These are phyloP conservation scores for Cercospora sp. DNA, from an alignment of 2,329 filamentous ascomycete genomes.

Conservation along the genomic window DNA sequence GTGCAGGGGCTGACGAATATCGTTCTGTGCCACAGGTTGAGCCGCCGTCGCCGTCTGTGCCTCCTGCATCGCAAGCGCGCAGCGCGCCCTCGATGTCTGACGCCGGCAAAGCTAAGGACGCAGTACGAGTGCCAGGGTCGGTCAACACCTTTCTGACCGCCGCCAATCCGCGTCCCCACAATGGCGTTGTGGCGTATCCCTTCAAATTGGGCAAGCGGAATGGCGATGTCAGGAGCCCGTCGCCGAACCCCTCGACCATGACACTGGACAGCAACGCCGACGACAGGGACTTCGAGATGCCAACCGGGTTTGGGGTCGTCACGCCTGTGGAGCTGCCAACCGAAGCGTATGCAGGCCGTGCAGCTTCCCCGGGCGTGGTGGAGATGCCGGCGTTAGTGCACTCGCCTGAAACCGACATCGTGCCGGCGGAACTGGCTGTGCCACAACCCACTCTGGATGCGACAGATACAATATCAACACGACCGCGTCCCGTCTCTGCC, in stretches of 20 bases:
- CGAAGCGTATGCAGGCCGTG: background rate
- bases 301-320: constrained; percentile 14
- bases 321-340: constrained; percentile 19
- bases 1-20: constrained; percentile 12
- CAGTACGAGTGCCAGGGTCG: constrained; percentile 36
- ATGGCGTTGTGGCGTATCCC: constrained; percentile 70
- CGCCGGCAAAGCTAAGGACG: constrained; percentile 23
- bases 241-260: constrained; percentile 31
- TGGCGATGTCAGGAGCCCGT: constrained; percentile 3
- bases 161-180: constrained; percentile 64
- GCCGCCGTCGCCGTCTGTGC: constrained; percentile 6
- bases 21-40: constrained; percentile 7
- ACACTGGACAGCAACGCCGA: constrained; percentile 31
- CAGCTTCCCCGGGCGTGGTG: constrained; percentile 10
- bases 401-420: constrained; percentile 20
- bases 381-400: constrained; percentile 16
- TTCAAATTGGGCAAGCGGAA: constrained; percentile 60
- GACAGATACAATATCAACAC: constrained; percentile 12
- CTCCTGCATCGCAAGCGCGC: constrained; percentile 2
- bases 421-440: constrained; percentile 18
- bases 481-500: constrained; percentile 26
- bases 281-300: constrained; percentile 4
- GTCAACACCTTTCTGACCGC: constrained; percentile 50
- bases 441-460: constrained; percentile 14
- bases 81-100: constrained; percentile 21